phyloP scores from a whole-genome alignment of 352 stramenopile species.

The Pythium myriotylum region DNA sequence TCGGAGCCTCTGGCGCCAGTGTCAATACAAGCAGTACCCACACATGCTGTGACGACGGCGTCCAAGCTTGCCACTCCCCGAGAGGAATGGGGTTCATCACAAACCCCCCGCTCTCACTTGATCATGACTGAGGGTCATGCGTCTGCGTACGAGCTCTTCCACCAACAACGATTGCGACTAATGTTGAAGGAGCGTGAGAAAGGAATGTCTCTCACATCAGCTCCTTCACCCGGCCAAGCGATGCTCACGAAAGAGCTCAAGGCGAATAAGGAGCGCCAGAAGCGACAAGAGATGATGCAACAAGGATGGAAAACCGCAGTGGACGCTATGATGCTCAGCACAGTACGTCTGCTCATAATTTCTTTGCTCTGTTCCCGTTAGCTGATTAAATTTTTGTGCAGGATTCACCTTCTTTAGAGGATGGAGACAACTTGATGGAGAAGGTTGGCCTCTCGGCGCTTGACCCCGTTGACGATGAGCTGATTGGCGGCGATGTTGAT shows the following conservation, averaged over 20 bases:
- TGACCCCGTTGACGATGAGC: slow-evolving; percentile 30
- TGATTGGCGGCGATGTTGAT: slow-evolving; percentile 25
- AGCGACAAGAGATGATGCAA: slow-evolving; percentile 87
- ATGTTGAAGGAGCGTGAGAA: slow-evolving; percentile 87
- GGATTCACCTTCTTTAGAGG: slow-evolving; percentile 26
- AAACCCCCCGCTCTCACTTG: slow-evolving; percentile 82
- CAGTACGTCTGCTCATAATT: no score
- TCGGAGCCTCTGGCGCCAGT: slow-evolving; percentile 20
- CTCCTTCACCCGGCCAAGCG: slow-evolving; percentile 80
- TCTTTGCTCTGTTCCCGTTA: no score
- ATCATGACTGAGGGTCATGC: slow-evolving; percentile 81
- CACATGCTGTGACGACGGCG: slow-evolving; percentile 35
- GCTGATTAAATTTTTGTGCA: no score
- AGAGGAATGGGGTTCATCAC: slow-evolving; percentile 87
- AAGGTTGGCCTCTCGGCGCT: slow-evolving; percentile 28
- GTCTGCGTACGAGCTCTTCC: slow-evolving; percentile 86
- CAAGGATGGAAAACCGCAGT: slow-evolving; percentile 88
- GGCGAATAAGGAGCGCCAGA: slow-evolving; percentile 88
- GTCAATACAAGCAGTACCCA: slow-evolving; percentile 29
- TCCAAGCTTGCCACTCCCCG: slow-evolving; percentile 70
- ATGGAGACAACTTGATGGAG: slow-evolving; percentile 27
- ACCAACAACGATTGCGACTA: slow-evolving; percentile 80
- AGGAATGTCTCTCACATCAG: slow-evolving; percentile 74
- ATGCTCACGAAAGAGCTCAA: slow-evolving; percentile 89
- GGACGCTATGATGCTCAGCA: slow-evolving; percentile 75